Evolutionary conservation across 352 stramenopile species (phyloP).

Genomic region (Phytophthora vignae): DNA sequence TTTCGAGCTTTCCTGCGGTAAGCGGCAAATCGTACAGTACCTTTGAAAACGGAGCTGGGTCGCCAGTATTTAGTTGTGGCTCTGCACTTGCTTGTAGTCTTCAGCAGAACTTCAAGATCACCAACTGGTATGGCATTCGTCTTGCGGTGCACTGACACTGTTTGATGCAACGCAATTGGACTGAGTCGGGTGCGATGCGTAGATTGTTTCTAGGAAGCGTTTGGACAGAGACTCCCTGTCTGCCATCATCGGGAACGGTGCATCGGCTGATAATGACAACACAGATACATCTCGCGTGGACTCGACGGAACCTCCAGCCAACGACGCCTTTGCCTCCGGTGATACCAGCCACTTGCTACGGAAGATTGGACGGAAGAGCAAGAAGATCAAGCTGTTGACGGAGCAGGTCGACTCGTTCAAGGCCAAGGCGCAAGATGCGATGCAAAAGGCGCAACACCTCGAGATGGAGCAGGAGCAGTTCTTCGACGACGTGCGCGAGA

Average conservation of each 20-base stretch:
- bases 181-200: not conserved
- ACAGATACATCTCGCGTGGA: not conserved
- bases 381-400: constrained; percentile 59
- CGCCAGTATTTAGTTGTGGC: not conserved
- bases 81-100: constrained; percentile 1
- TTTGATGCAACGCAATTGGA: not conserved
- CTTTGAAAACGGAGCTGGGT: not conserved
- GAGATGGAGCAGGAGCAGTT: constrained; percentile 90
- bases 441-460: constrained; percentile 75
- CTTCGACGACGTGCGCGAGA: constrained; percentile 74
- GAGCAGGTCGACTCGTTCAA: constrained; percentile 52
- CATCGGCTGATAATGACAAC: no score
- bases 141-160: not conserved
- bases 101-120: constrained; percentile 29
- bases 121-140: constrained; percentile 31
- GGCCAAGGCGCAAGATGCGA: constrained; percentile 48
- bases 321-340: not conserved
- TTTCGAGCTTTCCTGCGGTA: constrained; percentile 40
- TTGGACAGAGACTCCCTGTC: constrained; percentile 17
- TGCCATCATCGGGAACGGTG: constrained; percentile 10
- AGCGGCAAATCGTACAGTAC: not conserved
- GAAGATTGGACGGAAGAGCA: constrained; percentile 50
- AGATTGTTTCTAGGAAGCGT: constrained; percentile 31
- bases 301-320: not conserved
- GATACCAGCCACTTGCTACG: constrained; percentile 25